phyloP scores from a whole-genome alignment of 2,329 filamentous ascomycete species.

The Paracoccidioides brasiliensis region DNA sequence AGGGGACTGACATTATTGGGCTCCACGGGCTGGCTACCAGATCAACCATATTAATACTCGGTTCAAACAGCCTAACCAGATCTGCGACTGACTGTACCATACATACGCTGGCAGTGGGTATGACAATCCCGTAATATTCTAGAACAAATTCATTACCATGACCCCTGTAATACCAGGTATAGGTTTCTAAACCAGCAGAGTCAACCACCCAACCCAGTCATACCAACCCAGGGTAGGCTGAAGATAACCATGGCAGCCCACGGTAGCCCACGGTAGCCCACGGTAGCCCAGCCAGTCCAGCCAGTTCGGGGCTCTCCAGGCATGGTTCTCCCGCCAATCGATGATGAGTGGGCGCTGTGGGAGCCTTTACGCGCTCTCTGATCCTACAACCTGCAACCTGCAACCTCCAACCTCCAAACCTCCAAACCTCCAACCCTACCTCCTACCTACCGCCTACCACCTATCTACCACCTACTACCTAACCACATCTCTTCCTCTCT shows the following conservation, averaged over 20 bases:
- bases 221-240: not conserved
- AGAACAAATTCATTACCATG: not conserved
- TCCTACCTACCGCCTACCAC: not conserved
- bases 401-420: not conserved
- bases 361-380: not conserved
- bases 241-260: too few relatives aligned
- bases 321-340: too few relatives aligned
- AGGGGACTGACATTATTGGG: too few relatives aligned
- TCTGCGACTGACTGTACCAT: not conserved
- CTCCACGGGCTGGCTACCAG: too few relatives aligned
- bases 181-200: too few relatives aligned
- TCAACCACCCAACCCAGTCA: not conserved
- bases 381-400: not conserved
- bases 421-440: not conserved
- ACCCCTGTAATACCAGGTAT: not conserved
- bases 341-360: too few relatives aligned
- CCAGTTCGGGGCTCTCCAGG: too few relatives aligned
- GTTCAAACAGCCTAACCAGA: too few relatives aligned
- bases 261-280: too few relatives aligned
- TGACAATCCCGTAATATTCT: not conserved
- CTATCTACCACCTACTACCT: not conserved
- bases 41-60: too few relatives aligned
- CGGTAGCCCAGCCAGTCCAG: too few relatives aligned
- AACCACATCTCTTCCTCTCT: not conserved
- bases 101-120: not conserved